Evolutionary conservation across 2,329 filamentous ascomycete species (phyloP).

Genomic region (Colletotrichum australisinense): DNA sequence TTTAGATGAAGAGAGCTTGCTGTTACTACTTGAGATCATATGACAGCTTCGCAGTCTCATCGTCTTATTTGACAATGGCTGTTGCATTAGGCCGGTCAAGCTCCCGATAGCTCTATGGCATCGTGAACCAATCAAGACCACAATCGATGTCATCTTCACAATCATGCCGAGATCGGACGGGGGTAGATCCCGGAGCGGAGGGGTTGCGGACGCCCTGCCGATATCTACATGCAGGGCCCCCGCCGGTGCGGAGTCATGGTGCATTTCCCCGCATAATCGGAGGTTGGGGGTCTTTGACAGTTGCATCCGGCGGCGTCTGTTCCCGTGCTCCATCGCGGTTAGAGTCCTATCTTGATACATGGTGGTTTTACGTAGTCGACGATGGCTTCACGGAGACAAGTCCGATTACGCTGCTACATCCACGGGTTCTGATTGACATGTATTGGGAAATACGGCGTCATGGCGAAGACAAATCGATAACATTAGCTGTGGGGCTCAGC

Average conservation of each 20-base stretch:
- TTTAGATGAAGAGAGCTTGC: background rate
- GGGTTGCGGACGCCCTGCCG: conserved; percentile 11
- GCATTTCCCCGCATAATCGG: conserved; percentile 14
- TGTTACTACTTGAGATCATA: too few species aligned
- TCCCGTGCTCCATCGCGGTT: background rate
- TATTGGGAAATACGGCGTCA: background rate
- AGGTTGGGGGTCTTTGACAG: background rate
- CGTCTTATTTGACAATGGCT: conserved; percentile 14
- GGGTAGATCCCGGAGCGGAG: conserved; percentile 14
- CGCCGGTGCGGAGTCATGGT: background rate
- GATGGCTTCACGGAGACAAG: background rate
- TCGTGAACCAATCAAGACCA: background rate
- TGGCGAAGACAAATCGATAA: background rate
- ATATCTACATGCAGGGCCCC: conserved; percentile 14
- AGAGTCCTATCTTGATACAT: background rate
- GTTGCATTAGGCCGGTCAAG: conserved; percentile 2
- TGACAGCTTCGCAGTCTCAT: background rate
- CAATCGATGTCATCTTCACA: conserved; percentile 22
- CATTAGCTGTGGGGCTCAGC: background rate
- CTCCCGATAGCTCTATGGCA: conserved; percentile 9
- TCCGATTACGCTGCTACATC: background rate
- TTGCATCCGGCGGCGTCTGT: background rate
- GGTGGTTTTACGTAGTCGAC: background rate
- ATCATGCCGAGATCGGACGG: conserved; percentile 24
- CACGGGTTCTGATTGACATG: background rate